A percentile compares a stretch with the other conserved stretches of the same genome.
These are phyloP conservation scores for Fusarium phyllophilum DNA, from an alignment of 2,329 filamentous ascomycete genomes.

Conservation along the genomic window DNA sequence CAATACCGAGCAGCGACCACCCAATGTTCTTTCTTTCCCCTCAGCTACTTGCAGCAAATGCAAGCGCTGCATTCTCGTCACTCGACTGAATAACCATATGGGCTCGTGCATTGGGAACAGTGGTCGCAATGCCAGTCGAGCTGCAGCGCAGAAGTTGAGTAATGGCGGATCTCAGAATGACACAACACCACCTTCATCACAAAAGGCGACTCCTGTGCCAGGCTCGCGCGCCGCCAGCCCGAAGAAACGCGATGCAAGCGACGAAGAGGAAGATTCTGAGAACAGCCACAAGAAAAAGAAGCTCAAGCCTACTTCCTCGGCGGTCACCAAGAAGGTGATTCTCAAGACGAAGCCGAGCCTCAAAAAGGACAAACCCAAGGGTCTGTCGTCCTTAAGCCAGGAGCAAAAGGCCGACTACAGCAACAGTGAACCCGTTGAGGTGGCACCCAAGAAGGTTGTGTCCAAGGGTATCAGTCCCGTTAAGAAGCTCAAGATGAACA, in stretches of 20 bases:
- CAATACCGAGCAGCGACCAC: constrained; percentile 64
- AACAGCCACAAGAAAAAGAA: constrained; percentile 68
- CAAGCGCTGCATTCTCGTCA: constrained; percentile 72
- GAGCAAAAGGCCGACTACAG: constrained; percentile 56
- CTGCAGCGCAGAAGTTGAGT: constrained; percentile 71
- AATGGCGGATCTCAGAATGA: constrained; percentile 67
- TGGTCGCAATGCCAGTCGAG: constrained; percentile 69
- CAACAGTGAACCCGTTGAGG: constrained; percentile 43
- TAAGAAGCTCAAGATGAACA: constrained; percentile 56
- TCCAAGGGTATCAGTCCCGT: constrained; percentile 53
- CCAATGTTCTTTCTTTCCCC: constrained; percentile 71
- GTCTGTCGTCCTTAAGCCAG: constrained; percentile 60
- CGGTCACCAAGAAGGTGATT: constrained; percentile 63
- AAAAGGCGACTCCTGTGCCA: constrained; percentile 69
- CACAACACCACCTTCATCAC: constrained; percentile 69
- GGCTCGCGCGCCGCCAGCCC: constrained; percentile 65
- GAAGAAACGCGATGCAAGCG: constrained; percentile 66
- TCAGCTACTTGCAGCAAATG: constrained; percentile 75
- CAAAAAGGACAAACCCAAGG: constrained; percentile 67
- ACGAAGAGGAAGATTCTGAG: constrained; percentile 65
- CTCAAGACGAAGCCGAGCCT: constrained; percentile 62
- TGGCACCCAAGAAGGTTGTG: constrained; percentile 50
- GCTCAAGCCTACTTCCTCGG: constrained; percentile 54
- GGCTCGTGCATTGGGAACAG: constrained; percentile 74
- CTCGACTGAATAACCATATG: constrained; percentile 75